Evolutionary conservation across 2,329 filamentous ascomycete species (phyloP).

Genomic region (Cladosporium sp.): DNA sequence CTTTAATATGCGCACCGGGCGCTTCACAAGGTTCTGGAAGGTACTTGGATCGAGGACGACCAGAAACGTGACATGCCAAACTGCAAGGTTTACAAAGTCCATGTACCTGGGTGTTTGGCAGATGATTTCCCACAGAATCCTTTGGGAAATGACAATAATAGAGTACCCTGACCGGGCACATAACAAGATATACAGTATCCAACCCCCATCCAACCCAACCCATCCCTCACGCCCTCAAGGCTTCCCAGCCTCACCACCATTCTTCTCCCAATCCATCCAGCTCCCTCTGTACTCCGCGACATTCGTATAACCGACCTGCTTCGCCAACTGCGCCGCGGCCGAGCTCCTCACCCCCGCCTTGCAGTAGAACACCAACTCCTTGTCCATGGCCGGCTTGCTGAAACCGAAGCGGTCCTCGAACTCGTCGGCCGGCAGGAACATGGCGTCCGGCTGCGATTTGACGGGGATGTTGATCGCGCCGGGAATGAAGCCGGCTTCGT

Average conservation of each 20-base stretch:
- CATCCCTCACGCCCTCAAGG: constrained; percentile 1
- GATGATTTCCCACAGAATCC: too few species aligned
- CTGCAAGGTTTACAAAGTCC: too few species aligned
- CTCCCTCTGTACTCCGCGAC: constrained; percentile 71
- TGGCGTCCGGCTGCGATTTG: constrained; percentile 69
- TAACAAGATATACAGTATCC: too few species aligned
- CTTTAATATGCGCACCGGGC: too few species aligned
- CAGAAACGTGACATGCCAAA: too few species aligned
- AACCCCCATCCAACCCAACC: too few species aligned
- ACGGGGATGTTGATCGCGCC: constrained; percentile 79
- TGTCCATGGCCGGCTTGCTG: constrained; percentile 56
- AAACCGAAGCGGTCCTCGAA: constrained; percentile 83
- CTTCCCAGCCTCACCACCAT: constrained; percentile 57
- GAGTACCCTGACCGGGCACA: too few species aligned
- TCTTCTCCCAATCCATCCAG: constrained; percentile 77
- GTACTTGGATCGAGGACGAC: too few species aligned
- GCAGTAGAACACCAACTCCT: constrained; percentile 78
- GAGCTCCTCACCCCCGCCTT: constrained; percentile 81
- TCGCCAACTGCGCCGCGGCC: constrained; percentile 72
- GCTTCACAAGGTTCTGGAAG: too few species aligned
- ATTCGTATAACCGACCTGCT: constrained; percentile 68
- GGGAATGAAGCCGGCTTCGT: constrained; percentile 67
- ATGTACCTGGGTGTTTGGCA: too few species aligned
- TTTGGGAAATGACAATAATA: too few species aligned
- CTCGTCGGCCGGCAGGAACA: constrained; percentile 71